Percentiles rank a stretch among this genome's conserved stretches.
Conservation (phyloP, 768 basidiomycete genomes). For the Lentinula sp. region DNA sequence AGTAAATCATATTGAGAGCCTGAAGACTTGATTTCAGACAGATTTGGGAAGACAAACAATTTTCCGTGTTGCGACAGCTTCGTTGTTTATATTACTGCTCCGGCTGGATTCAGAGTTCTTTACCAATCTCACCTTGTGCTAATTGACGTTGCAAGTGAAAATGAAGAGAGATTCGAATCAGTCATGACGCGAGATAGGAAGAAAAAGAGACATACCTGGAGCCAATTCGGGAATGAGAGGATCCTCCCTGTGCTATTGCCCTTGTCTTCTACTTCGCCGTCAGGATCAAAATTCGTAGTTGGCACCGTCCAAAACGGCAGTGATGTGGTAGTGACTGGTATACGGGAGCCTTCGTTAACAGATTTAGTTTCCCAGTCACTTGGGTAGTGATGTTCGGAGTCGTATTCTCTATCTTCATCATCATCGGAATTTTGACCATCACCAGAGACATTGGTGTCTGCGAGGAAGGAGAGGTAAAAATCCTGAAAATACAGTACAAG, state of each 20-base stretch:
- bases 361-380: conserved; percentile 1
- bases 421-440: not conserved
- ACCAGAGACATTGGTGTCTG: not conserved
- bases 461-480: not conserved
- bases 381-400: not conserved
- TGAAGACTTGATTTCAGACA: not conserved
- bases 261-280: not conserved
- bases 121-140: not conserved
- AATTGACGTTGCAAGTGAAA: not conserved
- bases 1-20: not conserved
- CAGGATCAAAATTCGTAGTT: not conserved
- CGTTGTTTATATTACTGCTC: not conserved
- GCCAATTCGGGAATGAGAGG: conserved; percentile 2
- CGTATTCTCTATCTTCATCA: not conserved
- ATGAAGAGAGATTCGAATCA: not conserved
- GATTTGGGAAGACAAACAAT: not conserved
- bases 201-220: not conserved
- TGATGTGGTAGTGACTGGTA: not conserved
- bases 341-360: not conserved
- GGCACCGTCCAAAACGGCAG: not conserved
- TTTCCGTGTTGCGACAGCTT: not conserved
- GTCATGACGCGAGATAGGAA: not conserved
- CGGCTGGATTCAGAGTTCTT: not conserved
- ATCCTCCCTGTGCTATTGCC: not conserved
- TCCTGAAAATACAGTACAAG: not conserved